Base-by-base conservation (phyloP, 345 rosid genomes). In the Zanthoxylum bungeanum region DNA sequence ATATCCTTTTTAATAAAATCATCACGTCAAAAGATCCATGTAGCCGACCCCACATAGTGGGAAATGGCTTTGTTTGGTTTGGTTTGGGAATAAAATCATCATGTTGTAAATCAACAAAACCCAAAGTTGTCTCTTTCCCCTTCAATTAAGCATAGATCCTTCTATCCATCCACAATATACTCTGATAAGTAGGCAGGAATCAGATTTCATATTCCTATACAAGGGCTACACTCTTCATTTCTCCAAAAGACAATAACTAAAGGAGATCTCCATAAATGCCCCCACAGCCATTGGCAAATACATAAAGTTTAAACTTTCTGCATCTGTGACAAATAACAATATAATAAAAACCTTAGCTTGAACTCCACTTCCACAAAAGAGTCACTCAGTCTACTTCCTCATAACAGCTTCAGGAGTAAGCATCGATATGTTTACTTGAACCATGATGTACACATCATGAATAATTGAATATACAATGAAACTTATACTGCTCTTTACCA, bases 341-440 rank as follows among this genome's bases (percentile, higher is more conserved):
- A 39, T 52, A 47, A 34, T n/a, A 12, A 76, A 53, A 51, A 31
- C 74, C 51, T 49, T 68, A 61, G 55, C 51, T 69, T 46, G 30
- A 63, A 44, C 46, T 37, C 37, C 65, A 52, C 75, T 76, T 64
- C 84, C 70, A 78, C 7, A 66, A 73, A 59, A 58, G 55, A 55
- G 72, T 74, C 73, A 71, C 73, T 73, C 68, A 71, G 53, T 72
- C 53, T n/a, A 33, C 66, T 75, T 64, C 59, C 59, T 56, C 75
- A 62, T 21, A 64, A 64, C 59, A 44, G 68, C 79, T 70, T 67
- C 76, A 64, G 51, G 28, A 44, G 31, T 57, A 60, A 72, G 34
- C 73, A 75, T 74, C 69, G 66, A 51, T 60, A 44, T 9, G 9
- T 44, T 5, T 66, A 68, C 30, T 31, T 67, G 66, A 66, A 66